A percentile compares a stretch with the other conserved stretches of the same genome.
Evolutionary conservation across 2,329 filamentous ascomycete genomes (phyloP).

Genomic region (Aspergillus jensenii): DNA sequence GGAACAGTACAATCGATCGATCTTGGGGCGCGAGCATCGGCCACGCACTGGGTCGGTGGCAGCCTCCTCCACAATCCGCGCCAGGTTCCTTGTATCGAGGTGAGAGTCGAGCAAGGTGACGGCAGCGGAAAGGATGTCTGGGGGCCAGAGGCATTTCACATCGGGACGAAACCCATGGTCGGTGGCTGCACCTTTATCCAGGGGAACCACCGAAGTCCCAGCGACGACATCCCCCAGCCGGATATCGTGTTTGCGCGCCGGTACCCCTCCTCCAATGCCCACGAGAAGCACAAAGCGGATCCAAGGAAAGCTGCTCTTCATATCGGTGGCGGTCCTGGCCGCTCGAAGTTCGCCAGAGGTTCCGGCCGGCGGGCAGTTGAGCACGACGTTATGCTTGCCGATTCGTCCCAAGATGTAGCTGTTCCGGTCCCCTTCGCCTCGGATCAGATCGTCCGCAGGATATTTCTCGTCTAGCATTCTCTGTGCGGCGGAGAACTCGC

Average conservation of each 20-base stretch:
- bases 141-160: neutral
- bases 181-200: neutral
- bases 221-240: neutral
- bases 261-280: neutral
- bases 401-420: neutral
- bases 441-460: neutral
- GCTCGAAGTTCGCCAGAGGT: neutral
- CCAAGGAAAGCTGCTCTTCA: neutral
- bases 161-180: neutral
- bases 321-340: neutral
- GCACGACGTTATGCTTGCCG: neutral
- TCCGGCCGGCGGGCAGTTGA: neutral
- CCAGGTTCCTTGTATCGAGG: neutral
- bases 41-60: neutral
- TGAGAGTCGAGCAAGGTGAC: neutral
- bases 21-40: neutral
- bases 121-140: neutral
- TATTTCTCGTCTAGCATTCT: neutral
- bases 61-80: neutral
- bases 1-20: too few species aligned
- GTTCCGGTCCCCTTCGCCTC: neutral
- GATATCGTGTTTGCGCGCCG: neutral
- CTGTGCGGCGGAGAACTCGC: neutral
- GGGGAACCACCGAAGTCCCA: neutral
- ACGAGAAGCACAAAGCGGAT: neutral